Percentiles rank a stretch among this genome's conserved stretches.
Conservation (phyloP, 805 yeast genomes). For the Kregervanrija pseudodelftensis region DNA sequence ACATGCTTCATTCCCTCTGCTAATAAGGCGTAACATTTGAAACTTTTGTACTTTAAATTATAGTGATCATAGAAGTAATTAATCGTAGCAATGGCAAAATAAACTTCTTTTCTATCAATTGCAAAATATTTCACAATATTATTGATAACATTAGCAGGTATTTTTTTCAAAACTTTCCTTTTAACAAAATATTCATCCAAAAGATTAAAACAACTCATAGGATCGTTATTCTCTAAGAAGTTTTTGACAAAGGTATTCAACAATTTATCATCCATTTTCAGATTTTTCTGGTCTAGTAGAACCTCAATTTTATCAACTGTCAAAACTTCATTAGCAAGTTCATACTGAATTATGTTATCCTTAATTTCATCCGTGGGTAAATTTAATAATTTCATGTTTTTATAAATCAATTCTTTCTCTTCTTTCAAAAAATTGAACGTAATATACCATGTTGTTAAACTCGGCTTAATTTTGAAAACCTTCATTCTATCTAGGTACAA, state of each 20-base stretch:
- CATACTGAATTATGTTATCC: slow-evolving; percentile 8
- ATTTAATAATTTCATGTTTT: slow-evolving; percentile 6
- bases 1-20: slow-evolving; percentile 5
- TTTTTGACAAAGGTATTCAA: slow-evolving; percentile 9
- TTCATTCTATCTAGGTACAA: slow-evolving; percentile 14
- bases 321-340: background rate
- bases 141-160: slow-evolving; percentile 7
- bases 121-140: slow-evolving; percentile 14
- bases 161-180: background rate
- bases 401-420: slow-evolving; percentile 8
- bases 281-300: background rate
- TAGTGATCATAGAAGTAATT: slow-evolving; percentile 10
- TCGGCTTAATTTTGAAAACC: slow-evolving; percentile 9
- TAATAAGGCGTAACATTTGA: slow-evolving; percentile 11
- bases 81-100: slow-evolving; percentile 18
- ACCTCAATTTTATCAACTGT: slow-evolving; percentile 5
- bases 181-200: slow-evolving; percentile 2
- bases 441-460: slow-evolving; percentile 19
- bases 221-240: slow-evolving; percentile 8
- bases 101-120: slow-evolving; percentile 7
- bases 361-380: slow-evolving; percentile 10
- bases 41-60: slow-evolving; percentile 7
- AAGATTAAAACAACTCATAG: slow-evolving; percentile 10
- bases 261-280: slow-evolving; percentile 4
- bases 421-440: slow-evolving; percentile 7